Base-by-base conservation (phyloP, 495 filamentous ascomycete genomes). In the Geoglossum glabrum region DNA sequence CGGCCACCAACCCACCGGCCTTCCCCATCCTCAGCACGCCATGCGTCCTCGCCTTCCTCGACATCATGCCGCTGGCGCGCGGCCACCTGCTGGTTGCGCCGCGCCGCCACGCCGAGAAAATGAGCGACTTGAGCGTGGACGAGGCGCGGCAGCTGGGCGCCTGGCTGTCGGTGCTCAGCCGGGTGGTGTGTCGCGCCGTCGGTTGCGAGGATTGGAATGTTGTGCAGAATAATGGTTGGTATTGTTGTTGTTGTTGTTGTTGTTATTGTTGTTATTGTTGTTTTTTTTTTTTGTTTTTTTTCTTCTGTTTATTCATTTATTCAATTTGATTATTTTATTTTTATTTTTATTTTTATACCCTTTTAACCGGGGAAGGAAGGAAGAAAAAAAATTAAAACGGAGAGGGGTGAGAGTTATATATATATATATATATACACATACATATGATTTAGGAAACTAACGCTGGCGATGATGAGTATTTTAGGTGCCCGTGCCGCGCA, bases 211-310 rank as follows among this genome's bases (percentile, higher is more conserved):
- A 89, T 69, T 90, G 85, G 82, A 97, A 97, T 69, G 77, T 95
- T 23, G 85, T 95, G 60, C 88, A 95, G 72, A 97, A 97, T 70
- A 97, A 95, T 69, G 90, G 81, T 83, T 70, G 36, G 70, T 69
- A 30, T 45, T 10, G 15, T 31, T 3, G 4, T 21, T 25, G 25
- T 60, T 34, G 17, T 21, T 21, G 58, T 17, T 1, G 10, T n/a
- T n/a, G n/a, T n/a, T n/a, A n/a, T n/a, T n/a, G n/a, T n/a, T n/a
- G n/a, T n/a, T n/a, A n/a, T n/a, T 46, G 25, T 10, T 23, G 38
- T 33, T 38, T 34, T 4, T 59, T 33, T 8, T 1, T 38, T 1
- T 23, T n/a, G n/a, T n/a, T n/a, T n/a, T n/a, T n/a, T n/a, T n/a
- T n/a, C n/a, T n/a, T n/a, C n/a, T n/a, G n/a, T n/a, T n/a, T n/a